Base-by-base conservation (phyloP, 176 grass and related monocot species). In the Bromus sterilis region DNA sequence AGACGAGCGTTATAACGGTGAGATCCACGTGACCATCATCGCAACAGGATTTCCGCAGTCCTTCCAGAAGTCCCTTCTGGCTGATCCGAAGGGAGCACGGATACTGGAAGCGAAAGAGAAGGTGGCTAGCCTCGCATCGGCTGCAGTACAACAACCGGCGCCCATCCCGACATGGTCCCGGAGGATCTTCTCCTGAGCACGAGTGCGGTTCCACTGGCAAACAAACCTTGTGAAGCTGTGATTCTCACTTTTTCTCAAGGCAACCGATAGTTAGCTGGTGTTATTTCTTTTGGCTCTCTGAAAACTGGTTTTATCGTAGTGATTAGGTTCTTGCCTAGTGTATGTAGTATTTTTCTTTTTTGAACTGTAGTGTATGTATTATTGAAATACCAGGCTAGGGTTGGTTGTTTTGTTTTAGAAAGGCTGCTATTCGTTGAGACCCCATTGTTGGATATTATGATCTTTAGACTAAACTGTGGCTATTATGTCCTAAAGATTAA, bases 31-130 rank as follows among this genome's bases (percentile, higher is more conserved):
- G 56, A 98, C 93, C 4, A 95, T 98, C 62, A 98, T 98, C 20
- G 96, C 96, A 0, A 93, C 96, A n/a, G 96, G 96, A 21, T 98
- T 93, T 36, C 90, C 93, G 1, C 90, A 98, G n/a, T 93, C 96
- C 48, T 98, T 98, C 57, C 96, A 98, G 83, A 87, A 94, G 37
- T 89, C 90, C n/a, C 75, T 93, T 33, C 61, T 98, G 73, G 37
- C 90, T 1, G 90, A 98, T 32, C 96, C 96, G 1, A 95, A 87
- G 79, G 90, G 84, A 57, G 87, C 84, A 9, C 81, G 84, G 37
- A 56, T 85, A 48, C 75, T 71, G 12, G 93, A 99, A 61, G 83
- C 43, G 10, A 87, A 88, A 85, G 93, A 95, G 63, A 89, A 87
- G 63, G 84, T 48, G 16, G 44, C 70, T 56, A 89, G 56, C 37